Base-by-base conservation (phyloP, 108 stramenopile species). In the Pseudonitzschia multistriata region DNA sequence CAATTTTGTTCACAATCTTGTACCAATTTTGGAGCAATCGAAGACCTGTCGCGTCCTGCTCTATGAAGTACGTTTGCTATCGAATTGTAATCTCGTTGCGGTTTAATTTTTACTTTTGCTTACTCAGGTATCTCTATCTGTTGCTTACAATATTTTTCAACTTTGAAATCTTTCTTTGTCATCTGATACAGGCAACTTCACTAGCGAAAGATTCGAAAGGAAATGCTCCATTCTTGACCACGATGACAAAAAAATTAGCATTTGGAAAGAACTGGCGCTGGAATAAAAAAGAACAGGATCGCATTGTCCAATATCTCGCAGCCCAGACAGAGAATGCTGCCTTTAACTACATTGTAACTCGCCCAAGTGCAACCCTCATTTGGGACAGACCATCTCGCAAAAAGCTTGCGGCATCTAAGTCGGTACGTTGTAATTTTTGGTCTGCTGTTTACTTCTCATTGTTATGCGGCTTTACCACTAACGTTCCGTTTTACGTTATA, bases 401-500 rank as follows among this genome's bases (percentile, higher is more conserved):
- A 40, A 80, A 78, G 68, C 53, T 84, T 34, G 66, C 68, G 27
- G 79, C 83, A 0, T 84, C 83, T 50, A 80, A 81, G 53, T 84
- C 83, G 71, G 82, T 83, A 79, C 35, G 82, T 76, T 17, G 5
- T 29, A 34, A 11, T 35, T 59, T 3, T n/a, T n/a, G n/a, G n/a
- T n/a, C n/a, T 35, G 13, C 50, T 52, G 24, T 52, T 52, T 25
- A 25, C 24, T 24, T 5, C 24, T 1, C 5, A 2, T n/a, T n/a
- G n/a, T n/a, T n/a, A n/a, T n/a, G n/a, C n/a, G n/a, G n/a, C n/a
- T n/a, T 28, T 24, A 28, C 54, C 19, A 2, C 21, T 34, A 17
- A 21, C 22, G 14, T 0, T 45, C 8, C 8, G 1, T 64, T 28
- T 45, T 10, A 64, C 45, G 0, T 47, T 28, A 28, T 64, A 22